Evolutionary conservation across 2,329 filamentous ascomycete genomes (phyloP), one percentile per base, ranked within the genome.

Genomic region (Fusarium miscanthi): DNA sequence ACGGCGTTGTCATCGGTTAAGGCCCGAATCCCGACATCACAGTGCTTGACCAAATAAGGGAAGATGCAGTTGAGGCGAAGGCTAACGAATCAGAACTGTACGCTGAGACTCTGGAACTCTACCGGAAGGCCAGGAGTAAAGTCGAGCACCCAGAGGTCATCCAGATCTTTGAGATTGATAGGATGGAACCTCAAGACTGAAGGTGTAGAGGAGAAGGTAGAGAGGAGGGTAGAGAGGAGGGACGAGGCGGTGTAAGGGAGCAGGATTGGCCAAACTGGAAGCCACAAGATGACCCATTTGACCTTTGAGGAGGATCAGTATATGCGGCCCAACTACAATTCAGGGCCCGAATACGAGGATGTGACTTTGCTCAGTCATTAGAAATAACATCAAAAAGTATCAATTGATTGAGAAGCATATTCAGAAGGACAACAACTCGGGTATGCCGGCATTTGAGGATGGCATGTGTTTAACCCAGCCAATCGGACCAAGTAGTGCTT

Each of bases 381-480:
- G 16, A 27, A 8, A 12, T n/a, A 25, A 14, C 4, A 1, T n/a
- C 9, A 52, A 12, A 37, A 13, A 37, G 6, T 9, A 16, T 4
- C n/a, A 21, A 6, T 9, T 2, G 2, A 6, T 11, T 21, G 2
- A 37, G 12, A 23, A n/a, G n/a, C n/a, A n/a, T n/a, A n/a, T n/a
- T 11, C 8, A 21, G 4, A 35, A 16, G 0, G 7, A 14, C 17
- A 7, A 25, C 2, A 25, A 3, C 6, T 27, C 23, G 31, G 31
- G 21, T 35, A 19, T 21, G 48, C 23, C 31, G 17, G 48, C 17
- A 37, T 37, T 19, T n/a, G n/a, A 25, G 6, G 1, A 25, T 7
- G 4, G 17, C 12, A 51, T 17, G 31, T 51, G 16, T 13, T n/a
- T 10, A 5, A 37, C 3, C 6, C 31, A 51, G 31, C 48, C 48